Percentiles rank a stretch among this genome's conserved stretches.
Conservation (phyloP, 305 asterid species). For the Rubia peregrina region DNA sequence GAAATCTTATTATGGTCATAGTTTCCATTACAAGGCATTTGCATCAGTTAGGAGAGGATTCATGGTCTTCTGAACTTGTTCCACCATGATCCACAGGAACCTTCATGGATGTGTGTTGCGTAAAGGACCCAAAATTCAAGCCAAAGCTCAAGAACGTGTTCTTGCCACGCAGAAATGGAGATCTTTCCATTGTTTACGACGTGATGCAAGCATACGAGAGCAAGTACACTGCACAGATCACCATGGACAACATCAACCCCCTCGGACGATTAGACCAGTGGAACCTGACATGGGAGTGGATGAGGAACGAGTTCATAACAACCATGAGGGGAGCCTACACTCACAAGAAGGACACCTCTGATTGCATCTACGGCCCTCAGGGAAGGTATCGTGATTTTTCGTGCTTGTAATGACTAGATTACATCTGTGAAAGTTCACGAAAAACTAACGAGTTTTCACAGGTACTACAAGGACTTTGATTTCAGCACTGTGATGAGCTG, state of each 20-base stretch:
- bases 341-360: slow-evolving; percentile 52
- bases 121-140: slow-evolving; percentile 64
- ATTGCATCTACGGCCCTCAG: slow-evolving; percentile 72
- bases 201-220: slow-evolving; percentile 48
- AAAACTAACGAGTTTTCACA: neutral
- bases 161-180: slow-evolving; percentile 46
- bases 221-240: slow-evolving; percentile 69
- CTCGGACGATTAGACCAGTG: slow-evolving; percentile 86
- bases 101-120: slow-evolving; percentile 57
- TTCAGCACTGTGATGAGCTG: slow-evolving; percentile 65
- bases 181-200: slow-evolving; percentile 65
- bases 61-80: neutral
- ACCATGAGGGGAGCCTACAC: slow-evolving; percentile 70
- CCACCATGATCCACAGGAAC: slow-evolving; percentile 32
- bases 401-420: too few species aligned
- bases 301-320: slow-evolving; percentile 65
- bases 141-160: slow-evolving; percentile 40
- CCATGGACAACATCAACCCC: slow-evolving; percentile 70
- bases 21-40: too few species aligned
- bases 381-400: slow-evolving; percentile 28
- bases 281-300: slow-evolving; percentile 90
- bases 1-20: too few species aligned
- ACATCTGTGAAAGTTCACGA: too few species aligned
- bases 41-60: too few species aligned
- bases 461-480: slow-evolving; percentile 53